phyloP scores from a whole-genome alignment of 139 green algal species.

The Asterochloris erici region DNA sequence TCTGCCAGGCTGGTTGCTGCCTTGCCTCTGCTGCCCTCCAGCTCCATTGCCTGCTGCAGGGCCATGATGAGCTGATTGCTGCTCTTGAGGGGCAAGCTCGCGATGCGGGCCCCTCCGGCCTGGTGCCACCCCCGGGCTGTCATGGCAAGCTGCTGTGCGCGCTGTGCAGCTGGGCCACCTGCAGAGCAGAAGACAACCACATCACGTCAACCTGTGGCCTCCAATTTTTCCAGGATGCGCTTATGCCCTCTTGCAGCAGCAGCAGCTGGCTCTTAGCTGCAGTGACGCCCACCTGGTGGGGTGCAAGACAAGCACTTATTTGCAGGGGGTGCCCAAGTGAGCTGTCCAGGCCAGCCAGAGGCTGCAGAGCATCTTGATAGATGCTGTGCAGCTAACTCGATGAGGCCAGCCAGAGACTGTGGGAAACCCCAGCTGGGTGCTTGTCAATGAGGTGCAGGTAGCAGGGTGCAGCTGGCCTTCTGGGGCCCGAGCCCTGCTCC shows the following conservation, averaged over 20 bases:
- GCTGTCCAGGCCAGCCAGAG: too few relatives aligned
- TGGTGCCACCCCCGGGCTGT: constrained; percentile 39
- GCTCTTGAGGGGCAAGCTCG: constrained; percentile 47
- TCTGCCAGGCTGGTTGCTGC: constrained; percentile 37
- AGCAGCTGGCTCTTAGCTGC: background rate
- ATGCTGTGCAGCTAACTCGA: too few relatives aligned
- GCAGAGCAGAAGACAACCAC: background rate
- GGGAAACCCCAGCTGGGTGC: too few relatives aligned
- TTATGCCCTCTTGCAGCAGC: background rate
- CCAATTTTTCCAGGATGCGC: background rate
- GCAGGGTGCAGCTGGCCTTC: too few relatives aligned
- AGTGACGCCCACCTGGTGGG: background rate
- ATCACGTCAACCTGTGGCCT: background rate
- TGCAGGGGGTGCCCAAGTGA: too few relatives aligned
- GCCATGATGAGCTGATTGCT: constrained; percentile 50
- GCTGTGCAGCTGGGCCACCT: constrained; percentile 11
- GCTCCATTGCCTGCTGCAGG: constrained; percentile 12
- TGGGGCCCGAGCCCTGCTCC: too few relatives aligned
- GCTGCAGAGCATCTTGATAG: too few relatives aligned
- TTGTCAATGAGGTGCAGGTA: too few relatives aligned
- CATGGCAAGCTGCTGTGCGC: constrained; percentile 45
- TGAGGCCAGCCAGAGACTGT: too few relatives aligned
- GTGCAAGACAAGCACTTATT: too few relatives aligned
- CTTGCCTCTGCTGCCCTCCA: constrained; percentile 1
- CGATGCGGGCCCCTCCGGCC: constrained; percentile 34